Conservation (phyloP, 2,329 filamentous ascomycete genomes). For the Exophiala bonariae region DNA sequence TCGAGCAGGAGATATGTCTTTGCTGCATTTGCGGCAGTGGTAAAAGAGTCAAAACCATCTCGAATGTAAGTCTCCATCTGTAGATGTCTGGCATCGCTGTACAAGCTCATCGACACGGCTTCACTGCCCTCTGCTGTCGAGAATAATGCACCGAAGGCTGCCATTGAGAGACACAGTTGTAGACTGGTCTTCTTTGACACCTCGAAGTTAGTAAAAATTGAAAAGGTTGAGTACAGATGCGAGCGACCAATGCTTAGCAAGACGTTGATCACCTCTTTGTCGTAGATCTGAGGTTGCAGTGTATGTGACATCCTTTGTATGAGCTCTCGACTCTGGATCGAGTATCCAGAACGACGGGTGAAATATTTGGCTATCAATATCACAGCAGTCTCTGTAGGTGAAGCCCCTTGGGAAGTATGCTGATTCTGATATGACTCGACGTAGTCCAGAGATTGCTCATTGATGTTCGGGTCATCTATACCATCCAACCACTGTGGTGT, state of each 20-base stretch:
- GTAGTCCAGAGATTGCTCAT: no score
- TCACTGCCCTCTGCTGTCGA: background rate
- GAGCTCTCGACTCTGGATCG: no score
- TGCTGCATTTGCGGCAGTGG: background rate
- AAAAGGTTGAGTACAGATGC: constrained; percentile 1
- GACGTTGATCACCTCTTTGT: constrained; percentile 7
- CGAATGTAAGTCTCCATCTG: no score
- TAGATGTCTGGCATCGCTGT: constrained; percentile 9
- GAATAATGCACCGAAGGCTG: constrained; percentile 5
- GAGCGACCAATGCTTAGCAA: constrained; percentile 1
- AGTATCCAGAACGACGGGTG: no score
- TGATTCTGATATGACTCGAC: no score
- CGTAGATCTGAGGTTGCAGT: constrained; percentile 3
- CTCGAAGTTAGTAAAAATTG: background rate
- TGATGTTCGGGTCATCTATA: no score
- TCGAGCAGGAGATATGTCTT: constrained; percentile 8
- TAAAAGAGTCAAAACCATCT: background rate
- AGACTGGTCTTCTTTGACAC: background rate
- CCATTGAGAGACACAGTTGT: constrained; percentile 3
- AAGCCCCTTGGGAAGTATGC: no score
- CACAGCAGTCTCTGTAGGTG: no score
- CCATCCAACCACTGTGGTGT: no score
- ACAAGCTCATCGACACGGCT: background rate
- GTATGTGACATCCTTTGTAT: no score
- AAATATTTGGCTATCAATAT: no score